A percentile compares a stretch with the other conserved stretches of the same genome.
Evolutionary conservation across 75 land plant genomes (phyloP).

Genomic region (Gnetum montanum): DNA sequence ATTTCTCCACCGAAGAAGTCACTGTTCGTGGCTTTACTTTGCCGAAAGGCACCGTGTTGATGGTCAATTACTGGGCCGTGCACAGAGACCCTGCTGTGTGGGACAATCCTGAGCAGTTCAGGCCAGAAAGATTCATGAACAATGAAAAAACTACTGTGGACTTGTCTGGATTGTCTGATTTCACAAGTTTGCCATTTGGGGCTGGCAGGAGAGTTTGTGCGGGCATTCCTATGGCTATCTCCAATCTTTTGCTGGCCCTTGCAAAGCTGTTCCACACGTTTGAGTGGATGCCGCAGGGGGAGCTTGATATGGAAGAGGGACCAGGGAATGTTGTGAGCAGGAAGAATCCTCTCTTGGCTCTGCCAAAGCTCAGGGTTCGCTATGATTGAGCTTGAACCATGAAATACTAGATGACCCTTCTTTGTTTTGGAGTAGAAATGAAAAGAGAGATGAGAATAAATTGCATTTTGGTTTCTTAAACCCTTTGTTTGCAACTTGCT

Average conservation of each 20-base stretch:
- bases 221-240: not conserved
- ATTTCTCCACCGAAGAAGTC: not conserved
- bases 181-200: not conserved
- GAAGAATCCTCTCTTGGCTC: not conserved
- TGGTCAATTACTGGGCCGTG: not conserved
- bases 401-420: too few relatives aligned
- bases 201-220: not conserved
- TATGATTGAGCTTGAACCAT: too few relatives aligned
- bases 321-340: not conserved
- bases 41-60: not conserved
- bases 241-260: not conserved
- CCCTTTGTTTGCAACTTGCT: too few relatives aligned
- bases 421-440: too few relatives aligned
- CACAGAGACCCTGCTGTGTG: not conserved
- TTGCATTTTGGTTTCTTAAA: too few relatives aligned
- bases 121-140: conserved; percentile 1
- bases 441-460: too few relatives aligned
- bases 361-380: not conserved
- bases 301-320: not conserved
- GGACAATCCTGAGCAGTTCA: not conserved
- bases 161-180: not conserved
- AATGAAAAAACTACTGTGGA: not conserved
- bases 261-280: not conserved
- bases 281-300: not conserved
- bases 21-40: not conserved